Evolutionary conservation across 2,329 filamentous ascomycete genomes (phyloP).

Genomic region (Penicillium verrucosum): DNA sequence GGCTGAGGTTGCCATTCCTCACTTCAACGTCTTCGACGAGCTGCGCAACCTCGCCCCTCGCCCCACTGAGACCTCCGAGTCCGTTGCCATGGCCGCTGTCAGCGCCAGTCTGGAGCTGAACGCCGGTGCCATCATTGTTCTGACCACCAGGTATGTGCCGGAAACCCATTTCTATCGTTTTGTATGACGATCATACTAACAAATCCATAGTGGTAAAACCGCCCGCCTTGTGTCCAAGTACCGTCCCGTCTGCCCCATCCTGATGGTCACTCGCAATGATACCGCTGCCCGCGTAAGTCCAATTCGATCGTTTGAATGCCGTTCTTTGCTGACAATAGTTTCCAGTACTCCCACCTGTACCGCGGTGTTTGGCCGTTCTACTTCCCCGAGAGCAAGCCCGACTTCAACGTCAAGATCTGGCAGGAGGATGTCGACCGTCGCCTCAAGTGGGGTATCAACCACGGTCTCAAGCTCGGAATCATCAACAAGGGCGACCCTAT

Average conservation of each 20-base stretch:
- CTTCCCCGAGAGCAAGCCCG: slow-evolving; percentile 88
- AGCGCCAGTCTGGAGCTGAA: slow-evolving; percentile 94
- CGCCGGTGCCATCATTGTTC: slow-evolving; percentile 89
- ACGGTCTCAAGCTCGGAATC: slow-evolving; percentile 78
- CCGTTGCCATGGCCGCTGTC: slow-evolving; percentile 94
- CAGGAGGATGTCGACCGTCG: slow-evolving; percentile 98
- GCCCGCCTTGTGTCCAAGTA: slow-evolving; percentile 97
- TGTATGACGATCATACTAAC: slow-evolving; percentile 20
- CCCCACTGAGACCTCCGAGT: slow-evolving; percentile 85
- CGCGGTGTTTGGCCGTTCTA: slow-evolving; percentile 97
- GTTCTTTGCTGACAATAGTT: slow-evolving; percentile 15
- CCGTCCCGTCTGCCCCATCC: slow-evolving; percentile 96
- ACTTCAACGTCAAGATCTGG: slow-evolving; percentile 91
- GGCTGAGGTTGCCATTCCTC: slow-evolving; percentile 95
- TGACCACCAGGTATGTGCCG: slow-evolving; percentile 72
- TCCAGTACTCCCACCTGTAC: slow-evolving; percentile 82
- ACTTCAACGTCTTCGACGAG: slow-evolving; percentile 96
- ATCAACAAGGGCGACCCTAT: slow-evolving; percentile 73
- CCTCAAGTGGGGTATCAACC: slow-evolving; percentile 92
- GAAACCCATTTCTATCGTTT: neutral
- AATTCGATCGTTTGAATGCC: neutral
- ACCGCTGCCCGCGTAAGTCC: slow-evolving; percentile 67
- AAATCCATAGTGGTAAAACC: slow-evolving; percentile 68
- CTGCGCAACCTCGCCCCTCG: slow-evolving; percentile 77
- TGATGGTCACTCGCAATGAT: slow-evolving; percentile 93